Evolutionary conservation across 2,329 filamentous ascomycete species (phyloP).

Genomic region (Hortaea werneckii): DNA sequence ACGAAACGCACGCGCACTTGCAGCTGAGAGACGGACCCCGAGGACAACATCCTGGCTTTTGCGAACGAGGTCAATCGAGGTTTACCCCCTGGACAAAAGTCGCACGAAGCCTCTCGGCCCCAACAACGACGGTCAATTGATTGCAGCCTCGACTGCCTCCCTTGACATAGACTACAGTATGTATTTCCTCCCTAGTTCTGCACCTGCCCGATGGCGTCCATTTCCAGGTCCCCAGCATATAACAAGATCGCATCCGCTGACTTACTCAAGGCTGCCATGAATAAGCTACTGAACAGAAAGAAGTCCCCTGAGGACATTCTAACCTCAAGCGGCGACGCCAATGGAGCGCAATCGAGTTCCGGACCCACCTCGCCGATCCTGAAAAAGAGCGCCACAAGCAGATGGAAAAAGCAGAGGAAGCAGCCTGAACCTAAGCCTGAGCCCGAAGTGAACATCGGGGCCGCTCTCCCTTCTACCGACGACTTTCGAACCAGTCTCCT

Average conservation of each 20-base stretch:
- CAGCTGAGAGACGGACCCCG: background rate
- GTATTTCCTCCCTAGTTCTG: background rate
- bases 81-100: background rate
- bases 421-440: slow-evolving; percentile 42
- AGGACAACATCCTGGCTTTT: background rate
- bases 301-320: slow-evolving; percentile 52
- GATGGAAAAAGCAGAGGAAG: slow-evolving; percentile 43
- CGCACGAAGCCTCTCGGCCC: background rate
- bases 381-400: slow-evolving; percentile 22
- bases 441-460: slow-evolving; percentile 59
- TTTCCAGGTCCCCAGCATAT: background rate
- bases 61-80: background rate
- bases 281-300: slow-evolving; percentile 66
- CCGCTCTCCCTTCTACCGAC: slow-evolving; percentile 68
- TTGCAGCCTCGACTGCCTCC: background rate
- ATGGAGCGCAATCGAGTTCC: slow-evolving; percentile 11
- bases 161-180: background rate
- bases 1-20: background rate
- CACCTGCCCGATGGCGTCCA: background rate
- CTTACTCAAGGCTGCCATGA: slow-evolving; percentile 44
- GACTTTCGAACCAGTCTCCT: slow-evolving; percentile 92
- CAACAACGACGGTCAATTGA: background rate
- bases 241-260: too few relatives aligned
- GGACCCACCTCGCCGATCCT: slow-evolving; percentile 13
- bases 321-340: background rate